Evolutionary conservation across 345 rosid genomes (phyloP).

Genomic region (Kandelia obovata): DNA sequence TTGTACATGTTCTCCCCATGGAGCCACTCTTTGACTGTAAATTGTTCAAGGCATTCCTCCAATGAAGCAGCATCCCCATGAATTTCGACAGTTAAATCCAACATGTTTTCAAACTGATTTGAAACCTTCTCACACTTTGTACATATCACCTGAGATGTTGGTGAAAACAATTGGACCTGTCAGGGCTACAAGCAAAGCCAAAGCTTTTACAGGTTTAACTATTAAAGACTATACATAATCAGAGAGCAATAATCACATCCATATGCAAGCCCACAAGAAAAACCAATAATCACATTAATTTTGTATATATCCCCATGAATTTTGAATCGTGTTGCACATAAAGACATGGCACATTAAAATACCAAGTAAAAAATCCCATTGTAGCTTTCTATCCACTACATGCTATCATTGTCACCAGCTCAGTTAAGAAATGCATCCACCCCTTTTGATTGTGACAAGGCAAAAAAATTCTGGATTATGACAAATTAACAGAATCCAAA

Average conservation of each 20-base stretch:
- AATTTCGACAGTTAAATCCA: conserved; percentile 95
- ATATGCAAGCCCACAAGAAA: not conserved
- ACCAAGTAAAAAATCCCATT: not conserved
- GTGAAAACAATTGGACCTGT: conserved; percentile 6
- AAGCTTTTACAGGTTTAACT: not conserved
- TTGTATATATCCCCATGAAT: too few species aligned
- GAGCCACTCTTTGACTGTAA: conserved; percentile 81
- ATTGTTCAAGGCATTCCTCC: conserved; percentile 95
- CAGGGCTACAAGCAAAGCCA: conserved; percentile 11
- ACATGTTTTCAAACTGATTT: conserved; percentile 89
- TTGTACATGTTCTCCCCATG: conserved; percentile 95
- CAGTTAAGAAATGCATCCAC: not conserved
- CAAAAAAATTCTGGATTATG: not conserved
- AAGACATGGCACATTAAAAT: too few species aligned
- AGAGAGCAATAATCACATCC: not conserved
- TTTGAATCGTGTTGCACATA: too few species aligned
- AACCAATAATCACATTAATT: too few species aligned
- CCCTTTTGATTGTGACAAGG: not conserved
- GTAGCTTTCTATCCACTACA: not conserved
- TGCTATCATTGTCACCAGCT: not conserved
- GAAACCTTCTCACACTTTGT: conserved; percentile 68
- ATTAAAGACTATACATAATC: not conserved
- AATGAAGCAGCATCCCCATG: conserved; percentile 85
- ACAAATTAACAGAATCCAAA: not conserved
- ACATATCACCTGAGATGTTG: conserved; percentile 59